Evolutionary conservation across 1,284 basidiomycete species (phyloP).

Genomic region (Apiotrichum laibachii): DNA sequence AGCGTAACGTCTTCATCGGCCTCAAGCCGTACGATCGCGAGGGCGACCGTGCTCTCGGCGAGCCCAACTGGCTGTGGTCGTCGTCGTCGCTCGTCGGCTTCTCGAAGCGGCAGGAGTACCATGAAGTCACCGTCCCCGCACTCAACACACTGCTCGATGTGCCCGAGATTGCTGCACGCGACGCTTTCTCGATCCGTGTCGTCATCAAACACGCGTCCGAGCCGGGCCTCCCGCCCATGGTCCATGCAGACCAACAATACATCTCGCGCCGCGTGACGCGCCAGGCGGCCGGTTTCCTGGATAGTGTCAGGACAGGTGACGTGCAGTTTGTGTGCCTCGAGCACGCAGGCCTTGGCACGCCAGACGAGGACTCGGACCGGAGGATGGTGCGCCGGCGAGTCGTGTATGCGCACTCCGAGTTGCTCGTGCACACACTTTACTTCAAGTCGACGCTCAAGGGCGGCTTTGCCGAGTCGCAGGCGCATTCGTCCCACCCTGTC

Average conservation of each 20-base stretch:
- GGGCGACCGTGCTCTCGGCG: conserved; percentile 61
- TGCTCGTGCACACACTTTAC: conserved; percentile 70
- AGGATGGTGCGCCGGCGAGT: conserved; percentile 46
- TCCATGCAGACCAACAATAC: conserved; percentile 60
- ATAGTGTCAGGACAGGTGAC: conserved; percentile 54
- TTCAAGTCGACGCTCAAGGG: conserved; percentile 74
- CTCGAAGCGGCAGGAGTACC: conserved; percentile 65
- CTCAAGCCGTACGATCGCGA: conserved; percentile 65
- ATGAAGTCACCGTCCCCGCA: conserved; percentile 66
- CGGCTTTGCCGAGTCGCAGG: conserved; percentile 60
- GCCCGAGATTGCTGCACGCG: conserved; percentile 58
- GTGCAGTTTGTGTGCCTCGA: conserved; percentile 70
- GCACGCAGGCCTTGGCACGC: conserved; percentile 11
- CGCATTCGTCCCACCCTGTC: conserved; percentile 6
- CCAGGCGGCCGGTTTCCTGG: conserved; percentile 28
- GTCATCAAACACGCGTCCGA: conserved; percentile 63
- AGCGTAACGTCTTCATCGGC: conserved; percentile 68
- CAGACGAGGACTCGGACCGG: neutral
- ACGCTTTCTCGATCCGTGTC: conserved; percentile 66
- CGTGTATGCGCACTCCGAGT: conserved; percentile 77
- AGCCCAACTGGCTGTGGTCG: conserved; percentile 71
- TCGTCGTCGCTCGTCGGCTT: conserved; percentile 66
- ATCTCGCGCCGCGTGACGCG: conserved; percentile 10
- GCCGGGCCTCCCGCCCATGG: conserved; percentile 44
- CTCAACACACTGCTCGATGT: conserved; percentile 63